Percentiles rank a stretch among this genome's conserved stretches.
Evolutionary conservation across 805 yeast species (phyloP).

Genomic region (Cyberlindnera maclurae): DNA sequence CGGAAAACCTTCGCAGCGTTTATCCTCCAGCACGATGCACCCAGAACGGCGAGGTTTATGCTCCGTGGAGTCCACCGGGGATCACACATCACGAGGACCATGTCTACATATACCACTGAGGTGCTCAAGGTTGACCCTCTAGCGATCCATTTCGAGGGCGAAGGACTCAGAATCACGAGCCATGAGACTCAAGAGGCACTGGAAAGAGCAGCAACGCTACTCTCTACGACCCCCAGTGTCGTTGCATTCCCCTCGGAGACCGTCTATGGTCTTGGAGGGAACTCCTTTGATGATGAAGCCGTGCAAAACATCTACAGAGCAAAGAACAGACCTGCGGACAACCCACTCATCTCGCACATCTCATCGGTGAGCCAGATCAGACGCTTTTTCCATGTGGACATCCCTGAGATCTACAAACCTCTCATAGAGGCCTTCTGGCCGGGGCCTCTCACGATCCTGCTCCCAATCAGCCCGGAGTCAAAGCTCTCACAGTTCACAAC

Average conservation of each 20-base stretch:
- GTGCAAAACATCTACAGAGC: constrained; percentile 77
- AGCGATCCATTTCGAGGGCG: constrained; percentile 15
- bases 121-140: constrained; percentile 17
- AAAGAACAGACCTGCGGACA: constrained; percentile 91
- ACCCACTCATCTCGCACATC: constrained; percentile 88
- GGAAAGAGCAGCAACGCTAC: constrained; percentile 48
- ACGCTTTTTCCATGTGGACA: constrained; percentile 42
- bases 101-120: constrained; percentile 6
- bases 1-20: no score
- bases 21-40: no score
- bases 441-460: constrained; percentile 83
- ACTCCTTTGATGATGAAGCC: constrained; percentile 65
- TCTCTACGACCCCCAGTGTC: constrained; percentile 45
- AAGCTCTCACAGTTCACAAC: constrained; percentile 73
- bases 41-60: no score
- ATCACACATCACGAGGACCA: background rate
- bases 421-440: constrained; percentile 83
- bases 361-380: constrained; percentile 69
- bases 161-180: constrained; percentile 41
- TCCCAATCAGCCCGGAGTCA: constrained; percentile 46
- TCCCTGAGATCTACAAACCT: constrained; percentile 64
- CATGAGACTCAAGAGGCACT: constrained; percentile 44
- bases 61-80: no score
- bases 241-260: constrained; percentile 97
- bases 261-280: constrained; percentile 92